Evolutionary conservation across 495 filamentous ascomycete species (phyloP).

Genomic region (Neurospora discreta): DNA sequence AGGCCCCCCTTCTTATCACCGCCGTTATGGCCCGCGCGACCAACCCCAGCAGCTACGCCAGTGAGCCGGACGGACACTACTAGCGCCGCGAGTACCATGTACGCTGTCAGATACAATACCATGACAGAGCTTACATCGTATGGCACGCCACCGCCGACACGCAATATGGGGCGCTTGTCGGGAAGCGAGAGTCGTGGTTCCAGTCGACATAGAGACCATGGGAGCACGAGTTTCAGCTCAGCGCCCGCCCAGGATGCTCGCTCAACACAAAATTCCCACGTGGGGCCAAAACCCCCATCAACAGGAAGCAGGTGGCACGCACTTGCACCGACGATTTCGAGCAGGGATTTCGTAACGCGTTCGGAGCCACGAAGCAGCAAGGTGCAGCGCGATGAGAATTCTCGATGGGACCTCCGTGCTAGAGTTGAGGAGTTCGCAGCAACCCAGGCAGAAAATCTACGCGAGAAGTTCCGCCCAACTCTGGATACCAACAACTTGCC

Average conservation of each 20-base stretch:
- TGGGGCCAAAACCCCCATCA: not conserved
- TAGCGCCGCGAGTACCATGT: constrained; percentile 63
- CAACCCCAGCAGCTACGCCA: constrained; percentile 55
- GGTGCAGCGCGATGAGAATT: not conserved
- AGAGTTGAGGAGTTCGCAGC: constrained; percentile 39
- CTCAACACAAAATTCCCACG: constrained; percentile 1
- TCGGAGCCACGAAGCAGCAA: not conserved
- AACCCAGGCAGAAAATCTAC: constrained; percentile 32
- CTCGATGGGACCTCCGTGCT: constrained; percentile 32
- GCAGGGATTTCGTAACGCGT: constrained; percentile 15
- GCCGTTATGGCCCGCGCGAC: constrained; percentile 47
- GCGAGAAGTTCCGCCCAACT: constrained; percentile 33
- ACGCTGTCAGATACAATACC: constrained; percentile 74
- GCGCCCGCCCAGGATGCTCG: constrained; percentile 6
- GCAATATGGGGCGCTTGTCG: constrained; percentile 23
- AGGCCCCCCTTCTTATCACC: constrained; percentile 30
- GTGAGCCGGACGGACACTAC: constrained; percentile 69
- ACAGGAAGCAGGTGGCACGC: constrained; percentile 18
- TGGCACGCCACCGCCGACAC: constrained; percentile 23
- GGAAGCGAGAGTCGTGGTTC: constrained; percentile 23
- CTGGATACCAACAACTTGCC: constrained; percentile 38
- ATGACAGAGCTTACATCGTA: constrained; percentile 51
- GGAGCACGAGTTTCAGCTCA: constrained; percentile 3
- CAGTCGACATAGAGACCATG: constrained; percentile 16
- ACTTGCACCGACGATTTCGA: constrained; percentile 8